Conservation (phyloP, 768 basidiomycete species). For the Agaricus blazei region DNA sequence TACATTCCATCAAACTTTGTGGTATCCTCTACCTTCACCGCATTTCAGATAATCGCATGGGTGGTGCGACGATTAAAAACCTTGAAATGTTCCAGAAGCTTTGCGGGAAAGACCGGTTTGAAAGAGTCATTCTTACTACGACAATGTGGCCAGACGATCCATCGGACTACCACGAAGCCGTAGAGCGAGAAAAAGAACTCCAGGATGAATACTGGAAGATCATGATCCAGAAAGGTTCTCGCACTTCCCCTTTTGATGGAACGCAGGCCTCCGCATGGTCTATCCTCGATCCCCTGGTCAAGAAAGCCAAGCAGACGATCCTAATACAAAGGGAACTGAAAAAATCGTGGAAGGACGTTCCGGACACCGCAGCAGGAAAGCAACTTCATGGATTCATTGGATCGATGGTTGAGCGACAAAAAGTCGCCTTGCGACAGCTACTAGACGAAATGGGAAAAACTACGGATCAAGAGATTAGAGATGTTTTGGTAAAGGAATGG, state of each 20-base stretch:
- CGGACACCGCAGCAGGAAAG: constrained; percentile 48
- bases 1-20: constrained; percentile 13
- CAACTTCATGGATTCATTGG: constrained; percentile 27
- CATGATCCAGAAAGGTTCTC: constrained; percentile 1
- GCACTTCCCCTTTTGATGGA: background rate
- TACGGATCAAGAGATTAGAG: background rate
- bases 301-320: constrained; percentile 28
- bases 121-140: constrained; percentile 23
- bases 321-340: constrained; percentile 49
- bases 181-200: constrained; percentile 5
- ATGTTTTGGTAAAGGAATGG: background rate
- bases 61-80: constrained; percentile 22
- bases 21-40: constrained; percentile 22
- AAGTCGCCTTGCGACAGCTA: background rate
- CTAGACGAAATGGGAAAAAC: background rate
- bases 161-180: background rate
- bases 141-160: constrained; percentile 27
- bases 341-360: constrained; percentile 39
- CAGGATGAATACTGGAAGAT: background rate
- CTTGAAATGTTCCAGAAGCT: constrained; percentile 22
- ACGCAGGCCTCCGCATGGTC: background rate
- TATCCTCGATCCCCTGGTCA: background rate
- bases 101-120: constrained; percentile 16
- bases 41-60: constrained; percentile 22
- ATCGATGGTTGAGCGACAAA: background rate